Evolutionary conservation across 441 rosid species (phyloP).

Genomic region (Adansonia gregorii): DNA sequence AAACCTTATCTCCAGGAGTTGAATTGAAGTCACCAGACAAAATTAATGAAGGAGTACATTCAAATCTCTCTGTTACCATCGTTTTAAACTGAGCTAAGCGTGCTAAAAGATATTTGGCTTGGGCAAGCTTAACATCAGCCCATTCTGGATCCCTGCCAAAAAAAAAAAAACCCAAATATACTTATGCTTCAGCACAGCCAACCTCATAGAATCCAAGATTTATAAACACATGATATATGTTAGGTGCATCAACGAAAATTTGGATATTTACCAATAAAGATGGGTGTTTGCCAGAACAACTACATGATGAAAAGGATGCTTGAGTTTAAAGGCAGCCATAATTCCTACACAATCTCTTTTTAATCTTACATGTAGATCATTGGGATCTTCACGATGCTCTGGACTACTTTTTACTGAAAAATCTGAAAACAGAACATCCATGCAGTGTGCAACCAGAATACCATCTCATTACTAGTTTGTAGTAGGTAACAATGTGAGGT

Average conservation of each 20-base stretch:
- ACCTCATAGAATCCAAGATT: background rate
- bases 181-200: background rate
- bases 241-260: background rate
- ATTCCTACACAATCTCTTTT: slow-evolving; percentile 92
- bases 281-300: slow-evolving; percentile 86
- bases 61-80: slow-evolving; percentile 58
- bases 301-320: slow-evolving; percentile 52
- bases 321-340: slow-evolving; percentile 86
- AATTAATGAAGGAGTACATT: slow-evolving; percentile 62
- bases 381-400: slow-evolving; percentile 64
- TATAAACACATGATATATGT: background rate
- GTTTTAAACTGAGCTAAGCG: slow-evolving; percentile 67
- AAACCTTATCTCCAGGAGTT: slow-evolving; percentile 79
- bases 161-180: slow-evolving; percentile 17
- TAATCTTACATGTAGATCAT: slow-evolving; percentile 76
- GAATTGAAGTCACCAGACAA: slow-evolving; percentile 97
- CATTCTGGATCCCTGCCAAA: slow-evolving; percentile 81
- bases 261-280: slow-evolving; percentile 66
- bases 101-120: slow-evolving; percentile 76
- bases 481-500: background rate
- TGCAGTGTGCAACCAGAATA: slow-evolving; percentile 26
- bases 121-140: slow-evolving; percentile 96
- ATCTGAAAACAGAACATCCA: slow-evolving; percentile 39
- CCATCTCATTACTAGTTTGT: slow-evolving; percentile 15
- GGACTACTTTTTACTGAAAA: slow-evolving; percentile 37